Evolutionary conservation across 306 rosid species (phyloP).

Genomic region (Trifolium dubium): DNA sequence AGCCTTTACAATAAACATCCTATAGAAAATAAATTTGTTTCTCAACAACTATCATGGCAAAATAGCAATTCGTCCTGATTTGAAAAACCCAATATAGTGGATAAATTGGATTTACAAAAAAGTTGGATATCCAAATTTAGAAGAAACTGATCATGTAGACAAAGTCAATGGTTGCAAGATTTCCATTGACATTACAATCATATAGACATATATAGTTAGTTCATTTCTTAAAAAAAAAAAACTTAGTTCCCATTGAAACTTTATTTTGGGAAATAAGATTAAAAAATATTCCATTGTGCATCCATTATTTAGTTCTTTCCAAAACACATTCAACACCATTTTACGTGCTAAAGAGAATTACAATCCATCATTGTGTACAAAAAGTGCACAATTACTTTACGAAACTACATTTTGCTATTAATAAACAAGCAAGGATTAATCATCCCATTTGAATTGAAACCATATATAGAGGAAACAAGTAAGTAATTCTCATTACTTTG

Average conservation of each 20-base stretch:
- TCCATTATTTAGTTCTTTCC: background rate
- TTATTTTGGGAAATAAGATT: too few species aligned
- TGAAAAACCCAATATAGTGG: too few species aligned
- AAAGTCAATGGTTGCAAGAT: too few species aligned
- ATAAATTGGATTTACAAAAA: too few species aligned
- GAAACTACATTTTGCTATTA: conserved; percentile 18
- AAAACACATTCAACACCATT: conserved; percentile 17
- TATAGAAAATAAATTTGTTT: background rate
- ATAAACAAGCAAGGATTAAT: conserved; percentile 30
- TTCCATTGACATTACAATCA: too few species aligned
- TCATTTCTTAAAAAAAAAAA: too few species aligned
- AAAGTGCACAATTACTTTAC: background rate
- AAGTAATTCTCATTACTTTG: conserved; percentile 1
- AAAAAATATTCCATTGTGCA: too few species aligned
- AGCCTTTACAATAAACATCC: background rate
- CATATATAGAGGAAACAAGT: conserved; percentile 4
- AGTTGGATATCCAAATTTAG: too few species aligned
- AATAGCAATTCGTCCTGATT: background rate
- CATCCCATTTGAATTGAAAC: background rate
- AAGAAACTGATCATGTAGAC: too few species aligned
- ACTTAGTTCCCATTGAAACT: too few species aligned
- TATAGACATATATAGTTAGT: too few species aligned
- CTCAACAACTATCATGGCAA: background rate
- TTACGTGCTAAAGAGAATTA: background rate
- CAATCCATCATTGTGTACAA: background rate